Percentiles rank a stretch among this genome's conserved stretches.
Conservation (phyloP, 2,329 filamentous ascomycete species). For the Aureobasidium sp. region DNA sequence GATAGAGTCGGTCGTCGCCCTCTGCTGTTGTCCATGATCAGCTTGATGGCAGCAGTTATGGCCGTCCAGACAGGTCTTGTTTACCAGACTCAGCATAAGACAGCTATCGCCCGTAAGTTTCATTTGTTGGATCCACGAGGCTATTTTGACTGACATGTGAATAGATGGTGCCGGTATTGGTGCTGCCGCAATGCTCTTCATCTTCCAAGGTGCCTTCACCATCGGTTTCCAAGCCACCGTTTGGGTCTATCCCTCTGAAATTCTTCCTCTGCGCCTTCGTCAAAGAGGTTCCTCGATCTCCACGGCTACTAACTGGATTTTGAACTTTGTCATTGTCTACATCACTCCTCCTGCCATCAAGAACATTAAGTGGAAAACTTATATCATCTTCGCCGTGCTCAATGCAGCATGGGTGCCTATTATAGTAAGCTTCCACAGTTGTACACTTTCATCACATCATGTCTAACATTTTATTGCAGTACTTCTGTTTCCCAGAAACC, state of each 20-base stretch:
- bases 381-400: constrained; percentile 48
- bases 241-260: constrained; percentile 56
- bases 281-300: constrained; percentile 28
- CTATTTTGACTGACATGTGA: not conserved
- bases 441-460: not conserved
- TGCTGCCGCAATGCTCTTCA: constrained; percentile 51
- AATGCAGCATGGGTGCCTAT: constrained; percentile 20
- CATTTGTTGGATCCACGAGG: not conserved
- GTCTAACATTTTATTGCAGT: not conserved
- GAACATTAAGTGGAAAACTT: constrained; percentile 49
- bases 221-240: constrained; percentile 54
- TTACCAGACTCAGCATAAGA: constrained; percentile 28
- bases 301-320: constrained; percentile 28
- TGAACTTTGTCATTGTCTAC: constrained; percentile 30
- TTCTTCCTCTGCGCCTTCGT: constrained; percentile 45
- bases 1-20: constrained; percentile 50
- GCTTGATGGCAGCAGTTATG: constrained; percentile 56
- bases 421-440: constrained; percentile 12
- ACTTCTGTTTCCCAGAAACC: too few relatives aligned
- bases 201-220: constrained; percentile 57
- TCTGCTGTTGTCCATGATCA: constrained; percentile 46
- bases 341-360: constrained; percentile 55
- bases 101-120: constrained; percentile 20
- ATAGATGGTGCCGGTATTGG: constrained; percentile 19
- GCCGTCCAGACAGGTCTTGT: constrained; percentile 45